These are phyloP conservation scores for Abelmoschus esculentus DNA, from an alignment of 345 rosid species.

Conservation along the genomic window DNA sequence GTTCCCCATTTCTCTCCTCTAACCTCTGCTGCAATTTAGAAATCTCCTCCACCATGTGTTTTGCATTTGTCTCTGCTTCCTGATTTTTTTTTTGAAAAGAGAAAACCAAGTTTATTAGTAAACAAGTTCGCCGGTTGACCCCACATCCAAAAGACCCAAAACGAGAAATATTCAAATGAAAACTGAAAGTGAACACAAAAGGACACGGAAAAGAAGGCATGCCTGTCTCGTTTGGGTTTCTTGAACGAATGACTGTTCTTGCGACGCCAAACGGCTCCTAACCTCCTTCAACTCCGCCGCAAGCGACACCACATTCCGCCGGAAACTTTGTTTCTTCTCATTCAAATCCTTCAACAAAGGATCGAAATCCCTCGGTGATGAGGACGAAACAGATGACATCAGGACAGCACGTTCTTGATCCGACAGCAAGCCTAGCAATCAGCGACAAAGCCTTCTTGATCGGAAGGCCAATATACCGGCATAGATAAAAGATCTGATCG, in stretches of 20 bases:
- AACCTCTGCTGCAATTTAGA: slow-evolving; percentile 36
- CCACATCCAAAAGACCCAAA: slow-evolving; percentile 19
- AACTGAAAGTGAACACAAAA: slow-evolving; percentile 1
- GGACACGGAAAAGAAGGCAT: slow-evolving; percentile 13
- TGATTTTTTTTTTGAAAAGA: slow-evolving; percentile 5
- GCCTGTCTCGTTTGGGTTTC: slow-evolving; percentile 75
- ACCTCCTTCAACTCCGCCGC: slow-evolving; percentile 81
- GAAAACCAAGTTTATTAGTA: slow-evolving; percentile 1
- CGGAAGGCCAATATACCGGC: neutral
- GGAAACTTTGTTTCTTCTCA: slow-evolving; percentile 84
- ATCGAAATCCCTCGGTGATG: slow-evolving; percentile 46
- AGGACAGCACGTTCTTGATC: slow-evolving; percentile 8
- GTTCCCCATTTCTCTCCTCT: slow-evolving; percentile 53
- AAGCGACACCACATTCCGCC: slow-evolving; percentile 73
- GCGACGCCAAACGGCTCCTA: slow-evolving; percentile 59
- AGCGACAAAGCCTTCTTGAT: slow-evolving; percentile 1
- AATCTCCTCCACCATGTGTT: slow-evolving; percentile 57
- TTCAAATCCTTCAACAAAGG: slow-evolving; percentile 77
- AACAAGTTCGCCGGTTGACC: slow-evolving; percentile 15
- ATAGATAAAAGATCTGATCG: slow-evolving; percentile 5
- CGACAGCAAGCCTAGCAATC: neutral
- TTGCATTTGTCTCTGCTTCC: slow-evolving; percentile 79
- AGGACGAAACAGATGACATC: slow-evolving; percentile 20
- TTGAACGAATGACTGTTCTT: slow-evolving; percentile 57
- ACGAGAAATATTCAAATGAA: slow-evolving; percentile 12